Evolutionary conservation across 192 early-diverging fungal species (phyloP).

Genomic region (Coemansia sp.): DNA sequence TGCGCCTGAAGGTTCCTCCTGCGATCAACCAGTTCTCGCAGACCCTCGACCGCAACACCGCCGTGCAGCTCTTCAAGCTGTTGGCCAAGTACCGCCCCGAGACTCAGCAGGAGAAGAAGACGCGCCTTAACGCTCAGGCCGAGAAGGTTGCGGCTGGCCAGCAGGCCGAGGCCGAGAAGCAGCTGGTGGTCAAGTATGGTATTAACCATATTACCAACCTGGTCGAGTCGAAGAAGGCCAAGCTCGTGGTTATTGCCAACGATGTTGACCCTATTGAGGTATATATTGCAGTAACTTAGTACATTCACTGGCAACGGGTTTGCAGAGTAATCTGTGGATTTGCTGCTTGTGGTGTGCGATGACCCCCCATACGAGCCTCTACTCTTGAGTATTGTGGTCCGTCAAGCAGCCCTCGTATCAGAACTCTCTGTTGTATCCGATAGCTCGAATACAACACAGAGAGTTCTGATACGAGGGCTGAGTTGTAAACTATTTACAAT

Average conservation of each 20-base stretch:
- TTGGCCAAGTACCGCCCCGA: slow-evolving; percentile 99
- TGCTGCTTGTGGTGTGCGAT: slow-evolving; percentile 40
- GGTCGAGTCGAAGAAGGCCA: slow-evolving; percentile 98
- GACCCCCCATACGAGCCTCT: slow-evolving; percentile 34
- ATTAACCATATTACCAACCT: slow-evolving; percentile 99
- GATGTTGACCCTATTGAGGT: slow-evolving; percentile 99
- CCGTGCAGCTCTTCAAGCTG: slow-evolving; percentile 97
- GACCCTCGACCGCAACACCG: slow-evolving; percentile 97
- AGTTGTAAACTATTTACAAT: no score
- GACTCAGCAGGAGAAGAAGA: slow-evolving; percentile 94
- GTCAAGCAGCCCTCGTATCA: no score
- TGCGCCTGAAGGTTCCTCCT: slow-evolving; percentile 99
- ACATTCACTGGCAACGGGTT: slow-evolving; percentile 10
- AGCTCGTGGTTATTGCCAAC: slow-evolving; percentile 98
- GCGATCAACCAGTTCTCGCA: slow-evolving; percentile 99
- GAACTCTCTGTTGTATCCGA: no score
- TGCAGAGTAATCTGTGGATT: neutral
- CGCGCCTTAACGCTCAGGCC: slow-evolving; percentile 85
- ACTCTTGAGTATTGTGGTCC: neutral
- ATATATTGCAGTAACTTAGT: slow-evolving; percentile 28
- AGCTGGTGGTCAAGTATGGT: slow-evolving; percentile 96
- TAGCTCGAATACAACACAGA: no score
- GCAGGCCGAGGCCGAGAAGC: slow-evolving; percentile 93
- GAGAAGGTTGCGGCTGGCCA: slow-evolving; percentile 83
- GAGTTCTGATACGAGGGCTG: no score